Conservation (phyloP, 306 rosid genomes). For the Vigna nakashimae region DNA sequence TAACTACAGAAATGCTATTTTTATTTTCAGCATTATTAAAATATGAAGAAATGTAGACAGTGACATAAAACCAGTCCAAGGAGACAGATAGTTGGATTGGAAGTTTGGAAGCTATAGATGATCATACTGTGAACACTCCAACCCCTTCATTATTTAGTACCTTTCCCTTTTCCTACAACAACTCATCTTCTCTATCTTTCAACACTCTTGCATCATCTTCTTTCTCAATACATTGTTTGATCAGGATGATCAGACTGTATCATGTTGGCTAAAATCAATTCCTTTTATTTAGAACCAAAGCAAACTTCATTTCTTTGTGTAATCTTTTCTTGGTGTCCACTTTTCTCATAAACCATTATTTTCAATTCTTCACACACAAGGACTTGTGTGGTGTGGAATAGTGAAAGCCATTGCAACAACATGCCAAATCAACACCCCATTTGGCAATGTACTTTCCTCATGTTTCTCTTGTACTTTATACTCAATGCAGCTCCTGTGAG, state of each 20-base stretch:
- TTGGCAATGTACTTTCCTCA: constrained; percentile 15
- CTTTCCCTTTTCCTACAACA: background rate
- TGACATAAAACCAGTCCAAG: background rate
- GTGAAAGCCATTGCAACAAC: constrained; percentile 20
- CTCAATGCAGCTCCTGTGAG: constrained; percentile 53
- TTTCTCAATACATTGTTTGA: background rate
- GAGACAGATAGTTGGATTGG: background rate
- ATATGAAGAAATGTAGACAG: background rate
- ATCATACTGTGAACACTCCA: background rate
- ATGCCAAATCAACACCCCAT: constrained; percentile 50
- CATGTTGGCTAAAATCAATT: background rate
- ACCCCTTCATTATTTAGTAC: background rate
- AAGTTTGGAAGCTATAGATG: background rate
- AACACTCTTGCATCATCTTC: background rate
- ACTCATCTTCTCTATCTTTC: background rate
- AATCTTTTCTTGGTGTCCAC: background rate
- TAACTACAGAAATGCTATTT: background rate
- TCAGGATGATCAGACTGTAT: background rate
- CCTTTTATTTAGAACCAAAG: background rate
- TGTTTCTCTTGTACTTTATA: constrained; percentile 36
- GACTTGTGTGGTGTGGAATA: background rate
- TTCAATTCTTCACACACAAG: constrained; percentile 15
- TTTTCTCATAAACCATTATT: background rate
- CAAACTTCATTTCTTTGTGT: constrained; percentile 28
- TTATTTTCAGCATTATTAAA: too few species aligned